These are phyloP conservation scores for Zasmidium cellare DNA, from an alignment of 2,329 filamentous ascomycete species.

Conservation along the genomic window DNA sequence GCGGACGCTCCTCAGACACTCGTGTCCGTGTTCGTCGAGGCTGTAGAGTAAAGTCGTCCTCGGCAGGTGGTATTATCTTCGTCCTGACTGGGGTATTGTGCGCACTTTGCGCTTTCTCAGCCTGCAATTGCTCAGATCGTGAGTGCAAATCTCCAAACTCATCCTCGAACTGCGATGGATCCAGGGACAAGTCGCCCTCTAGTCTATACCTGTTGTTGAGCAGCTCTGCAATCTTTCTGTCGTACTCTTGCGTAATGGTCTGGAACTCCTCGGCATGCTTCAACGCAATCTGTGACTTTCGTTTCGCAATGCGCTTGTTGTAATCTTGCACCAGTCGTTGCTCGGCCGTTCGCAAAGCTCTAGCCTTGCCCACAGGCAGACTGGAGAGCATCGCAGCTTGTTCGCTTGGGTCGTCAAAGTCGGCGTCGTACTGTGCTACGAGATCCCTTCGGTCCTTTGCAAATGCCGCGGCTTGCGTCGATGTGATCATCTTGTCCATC, in stretches of 20 bases:
- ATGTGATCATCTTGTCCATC: constrained; percentile 33
- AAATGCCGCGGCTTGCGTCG: constrained; percentile 33
- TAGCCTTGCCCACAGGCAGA: constrained; percentile 25
- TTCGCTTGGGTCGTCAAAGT: constrained; percentile 22
- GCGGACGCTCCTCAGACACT: not conserved
- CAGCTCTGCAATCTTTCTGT: constrained; percentile 32
- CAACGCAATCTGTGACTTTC: constrained; percentile 37
- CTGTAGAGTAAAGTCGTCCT: not conserved
- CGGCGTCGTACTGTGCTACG: constrained; percentile 28
- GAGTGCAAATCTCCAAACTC: constrained; percentile 29
- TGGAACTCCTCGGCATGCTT: constrained; percentile 37
- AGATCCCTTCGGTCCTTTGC: constrained; percentile 34
- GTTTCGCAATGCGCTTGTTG: constrained; percentile 32
- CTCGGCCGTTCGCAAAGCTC: constrained; percentile 32
- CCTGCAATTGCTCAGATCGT: constrained; percentile 23
- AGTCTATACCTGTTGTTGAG: constrained; percentile 30
- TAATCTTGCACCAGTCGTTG: constrained; percentile 35
- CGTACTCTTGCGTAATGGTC: constrained; percentile 35
- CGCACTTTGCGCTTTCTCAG: not conserved
- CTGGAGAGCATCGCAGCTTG: constrained; percentile 23
- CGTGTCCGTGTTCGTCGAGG: not conserved
- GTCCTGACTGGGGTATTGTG: not conserved
- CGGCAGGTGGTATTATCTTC: not conserved
- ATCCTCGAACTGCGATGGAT: constrained; percentile 35
- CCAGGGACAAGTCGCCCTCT: constrained; percentile 34